Conservation (phyloP, 129 eudicot genomes). For the Logfia minima region DNA sequence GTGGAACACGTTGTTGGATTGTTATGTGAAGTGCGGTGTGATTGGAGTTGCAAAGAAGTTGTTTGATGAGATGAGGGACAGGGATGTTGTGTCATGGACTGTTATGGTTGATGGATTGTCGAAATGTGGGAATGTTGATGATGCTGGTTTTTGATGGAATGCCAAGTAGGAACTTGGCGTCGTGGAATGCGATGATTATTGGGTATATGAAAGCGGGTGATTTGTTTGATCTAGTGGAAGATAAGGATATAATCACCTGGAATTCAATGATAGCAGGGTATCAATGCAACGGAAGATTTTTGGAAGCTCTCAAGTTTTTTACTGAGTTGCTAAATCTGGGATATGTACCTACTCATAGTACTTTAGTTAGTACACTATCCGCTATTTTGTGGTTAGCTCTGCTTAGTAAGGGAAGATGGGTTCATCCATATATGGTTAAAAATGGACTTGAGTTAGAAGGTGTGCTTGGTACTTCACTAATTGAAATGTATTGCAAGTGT, state of each 20-base stretch:
- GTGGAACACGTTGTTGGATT: conserved; percentile 48
- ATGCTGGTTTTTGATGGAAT: conserved; percentile 43
- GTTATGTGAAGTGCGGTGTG: conserved; percentile 44
- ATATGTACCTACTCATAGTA: conserved; percentile 38
- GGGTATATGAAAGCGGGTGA: conserved; percentile 51
- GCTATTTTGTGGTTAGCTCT: conserved; percentile 39
- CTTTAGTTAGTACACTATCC: conserved; percentile 46
- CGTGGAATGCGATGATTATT: conserved; percentile 50
- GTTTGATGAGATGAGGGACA: conserved; percentile 40
- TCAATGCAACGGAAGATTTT: conserved; percentile 29
- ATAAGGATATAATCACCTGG: conserved; percentile 35
- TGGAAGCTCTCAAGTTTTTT: conserved; percentile 41
- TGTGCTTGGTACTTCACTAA: conserved; percentile 38
- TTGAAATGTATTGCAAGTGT: conserved; percentile 51
- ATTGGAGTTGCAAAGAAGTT: conserved; percentile 33
- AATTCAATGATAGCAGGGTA: conserved; percentile 48
- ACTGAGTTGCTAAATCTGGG: conserved; percentile 25
- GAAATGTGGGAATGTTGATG: conserved; percentile 38
- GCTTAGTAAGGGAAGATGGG: conserved; percentile 42
- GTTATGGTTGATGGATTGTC: conserved; percentile 45
- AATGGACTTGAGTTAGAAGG: conserved; percentile 35
- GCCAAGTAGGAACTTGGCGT: conserved; percentile 36
- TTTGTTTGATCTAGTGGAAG: conserved; percentile 40
- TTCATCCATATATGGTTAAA: conserved; percentile 43
- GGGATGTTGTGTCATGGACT: conserved; percentile 45